Percentiles rank a stretch among this genome's conserved stretches.
phyloP scores from a whole-genome alignment of 2,329 filamentous ascomycete species.

The Fusarium graminum region DNA sequence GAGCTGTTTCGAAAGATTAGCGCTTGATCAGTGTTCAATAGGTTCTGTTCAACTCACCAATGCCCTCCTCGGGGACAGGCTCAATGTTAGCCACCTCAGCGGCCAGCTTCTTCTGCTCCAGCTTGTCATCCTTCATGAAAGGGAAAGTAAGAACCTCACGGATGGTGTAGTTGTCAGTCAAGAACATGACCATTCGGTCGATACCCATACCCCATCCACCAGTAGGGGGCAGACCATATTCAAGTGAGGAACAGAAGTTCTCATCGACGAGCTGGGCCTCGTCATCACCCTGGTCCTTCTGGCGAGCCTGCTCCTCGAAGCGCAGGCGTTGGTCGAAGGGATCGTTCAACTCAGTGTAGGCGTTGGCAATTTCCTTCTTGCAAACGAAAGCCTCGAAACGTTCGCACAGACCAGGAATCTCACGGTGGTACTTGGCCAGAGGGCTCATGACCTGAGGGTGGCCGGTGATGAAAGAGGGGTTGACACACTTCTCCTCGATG shows the following conservation, averaged over 20 bases:
- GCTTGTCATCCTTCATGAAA: constrained; percentile 85
- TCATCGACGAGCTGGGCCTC: constrained; percentile 97
- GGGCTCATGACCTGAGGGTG: constrained; percentile 85
- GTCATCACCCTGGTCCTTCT: constrained; percentile 97
- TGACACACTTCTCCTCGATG: constrained; percentile 93
- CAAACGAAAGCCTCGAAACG: constrained; percentile 95
- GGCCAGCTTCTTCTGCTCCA: constrained; percentile 67
- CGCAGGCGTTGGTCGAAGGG: constrained; percentile 93
- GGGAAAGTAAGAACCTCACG: constrained; percentile 97
- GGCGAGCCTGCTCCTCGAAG: constrained; percentile 89
- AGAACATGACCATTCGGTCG: constrained; percentile 93
- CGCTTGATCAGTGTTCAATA: neutral
- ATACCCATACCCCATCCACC: constrained; percentile 98
- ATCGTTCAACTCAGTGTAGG: constrained; percentile 94
- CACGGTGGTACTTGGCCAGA: constrained; percentile 93
- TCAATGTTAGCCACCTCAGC: constrained; percentile 49
- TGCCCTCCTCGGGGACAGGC: constrained; percentile 47
- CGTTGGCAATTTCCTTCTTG: constrained; percentile 87
- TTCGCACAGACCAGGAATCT: constrained; percentile 87
- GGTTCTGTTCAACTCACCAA: constrained; percentile 39
- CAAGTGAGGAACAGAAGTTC: constrained; percentile 90
- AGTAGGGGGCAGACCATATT: constrained; percentile 92
- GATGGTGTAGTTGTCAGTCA: constrained; percentile 93
- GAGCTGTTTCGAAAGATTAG: constrained; percentile 39
- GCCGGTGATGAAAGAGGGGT: constrained; percentile 77